These are phyloP conservation scores for Candida saitoana DNA, from an alignment of 805 yeast genomes.

Conservation along the genomic window DNA sequence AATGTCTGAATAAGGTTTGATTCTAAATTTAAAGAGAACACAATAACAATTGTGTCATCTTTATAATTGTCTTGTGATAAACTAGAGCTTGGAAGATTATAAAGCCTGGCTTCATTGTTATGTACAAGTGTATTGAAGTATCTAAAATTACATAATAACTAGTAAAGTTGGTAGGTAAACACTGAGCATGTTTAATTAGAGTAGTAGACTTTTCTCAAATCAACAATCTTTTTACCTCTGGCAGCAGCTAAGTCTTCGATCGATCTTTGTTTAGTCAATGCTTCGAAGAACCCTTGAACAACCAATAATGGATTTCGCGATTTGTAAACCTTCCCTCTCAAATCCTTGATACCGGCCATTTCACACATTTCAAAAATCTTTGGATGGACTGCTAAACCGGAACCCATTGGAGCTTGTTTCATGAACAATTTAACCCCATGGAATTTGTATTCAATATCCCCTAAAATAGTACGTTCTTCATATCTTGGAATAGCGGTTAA, in stretches of 20 bases:
- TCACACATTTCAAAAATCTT: conserved; percentile 86
- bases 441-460: conserved; percentile 74
- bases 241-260: conserved; percentile 84
- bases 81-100: too few species aligned
- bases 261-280: conserved; percentile 73
- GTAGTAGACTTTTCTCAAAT: conserved; percentile 86
- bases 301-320: conserved; percentile 95
- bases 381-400: conserved; percentile 88
- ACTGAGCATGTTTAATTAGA: too few species aligned
- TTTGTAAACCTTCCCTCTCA: conserved; percentile 86
- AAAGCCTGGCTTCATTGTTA: too few species aligned
- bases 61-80: too few species aligned
- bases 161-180: too few species aligned
- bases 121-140: neutral
- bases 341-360: conserved; percentile 89
- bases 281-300: conserved; percentile 84
- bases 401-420: conserved; percentile 88
- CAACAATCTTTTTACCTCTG: conserved; percentile 93
- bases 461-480: conserved; percentile 87
- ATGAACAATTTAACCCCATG: conserved; percentile 83
- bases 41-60: too few species aligned
- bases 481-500: conserved; percentile 76
- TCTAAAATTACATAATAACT: neutral
- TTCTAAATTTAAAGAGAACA: too few species aligned
- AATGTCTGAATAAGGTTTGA: too few species aligned